Evolutionary conservation across 805 yeast species (phyloP).

Genomic region (Cyberlindnera meyerae): DNA sequence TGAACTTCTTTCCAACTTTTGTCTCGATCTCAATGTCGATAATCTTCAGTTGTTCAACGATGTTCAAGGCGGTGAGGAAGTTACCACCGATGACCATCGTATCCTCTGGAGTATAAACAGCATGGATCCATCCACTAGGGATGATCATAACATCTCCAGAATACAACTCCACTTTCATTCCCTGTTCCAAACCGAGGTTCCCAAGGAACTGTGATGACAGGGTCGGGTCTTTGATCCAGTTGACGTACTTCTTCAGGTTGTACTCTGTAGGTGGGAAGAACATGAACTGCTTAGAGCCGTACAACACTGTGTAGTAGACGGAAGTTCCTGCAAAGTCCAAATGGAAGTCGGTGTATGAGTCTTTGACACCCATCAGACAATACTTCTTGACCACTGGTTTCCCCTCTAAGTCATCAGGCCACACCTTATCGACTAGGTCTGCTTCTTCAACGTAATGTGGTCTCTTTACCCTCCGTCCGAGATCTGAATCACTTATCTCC

Average conservation of each 20-base stretch:
- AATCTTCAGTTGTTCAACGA: conserved; percentile 53
- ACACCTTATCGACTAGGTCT: conserved; percentile 67
- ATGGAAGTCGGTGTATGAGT: conserved; percentile 86
- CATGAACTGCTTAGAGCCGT: conserved; percentile 71
- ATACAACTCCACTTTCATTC: conserved; percentile 47
- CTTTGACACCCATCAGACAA: conserved; percentile 77
- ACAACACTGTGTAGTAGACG: conserved; percentile 77
- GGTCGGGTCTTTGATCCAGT: conserved; percentile 66
- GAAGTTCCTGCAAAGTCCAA: conserved; percentile 91
- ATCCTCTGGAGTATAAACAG: conserved; percentile 79
- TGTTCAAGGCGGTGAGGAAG: conserved; percentile 61
- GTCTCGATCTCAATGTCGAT: conserved; percentile 60
- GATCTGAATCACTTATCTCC: conserved; percentile 59
- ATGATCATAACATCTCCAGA: conserved; percentile 75
- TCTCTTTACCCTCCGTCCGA: conserved; percentile 44
- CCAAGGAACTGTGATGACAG: conserved; percentile 66
- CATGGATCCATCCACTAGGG: conserved; percentile 93
- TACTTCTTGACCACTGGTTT: conserved; percentile 68
- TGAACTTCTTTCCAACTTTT: conserved; percentile 67
- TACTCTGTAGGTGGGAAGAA: conserved; percentile 71
- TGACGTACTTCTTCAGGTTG: conserved; percentile 56
- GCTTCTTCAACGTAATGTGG: conserved; percentile 61
- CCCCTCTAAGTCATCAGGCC: conserved; percentile 36
- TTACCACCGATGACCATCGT: conserved; percentile 86
- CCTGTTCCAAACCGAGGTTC: conserved; percentile 40